These are phyloP conservation scores for Tetrapyrgos nigripes DNA, from an alignment of 1,284 basidiomycete species.

Conservation along the genomic window DNA sequence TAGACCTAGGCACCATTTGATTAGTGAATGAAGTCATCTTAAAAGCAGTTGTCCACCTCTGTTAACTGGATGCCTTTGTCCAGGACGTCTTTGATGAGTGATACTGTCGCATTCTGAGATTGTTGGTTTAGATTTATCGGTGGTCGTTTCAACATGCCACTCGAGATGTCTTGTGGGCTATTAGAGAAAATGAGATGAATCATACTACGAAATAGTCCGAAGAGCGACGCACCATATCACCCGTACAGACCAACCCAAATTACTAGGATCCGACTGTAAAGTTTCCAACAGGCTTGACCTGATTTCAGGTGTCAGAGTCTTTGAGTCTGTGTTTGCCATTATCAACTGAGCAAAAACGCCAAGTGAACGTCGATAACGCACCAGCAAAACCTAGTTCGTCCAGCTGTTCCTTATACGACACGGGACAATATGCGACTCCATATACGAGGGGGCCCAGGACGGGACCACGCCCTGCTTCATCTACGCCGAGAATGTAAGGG, in stretches of 20 bases:
- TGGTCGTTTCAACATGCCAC: slow-evolving; percentile 86
- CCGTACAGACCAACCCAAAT: slow-evolving; percentile 85
- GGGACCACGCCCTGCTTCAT: slow-evolving; percentile 96
- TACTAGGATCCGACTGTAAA: slow-evolving; percentile 68
- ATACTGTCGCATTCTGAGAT: slow-evolving; percentile 90
- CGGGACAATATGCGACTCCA: slow-evolving; percentile 92
- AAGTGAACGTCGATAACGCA: slow-evolving; percentile 31
- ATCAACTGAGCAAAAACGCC: not conserved
- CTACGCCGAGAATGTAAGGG: slow-evolving; percentile 92
- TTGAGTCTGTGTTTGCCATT: slow-evolving; percentile 73
- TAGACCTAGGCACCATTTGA: slow-evolving; percentile 70
- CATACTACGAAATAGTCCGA: not conserved
- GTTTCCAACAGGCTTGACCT: slow-evolving; percentile 67
- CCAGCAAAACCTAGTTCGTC: slow-evolving; percentile 91
- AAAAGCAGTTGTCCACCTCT: slow-evolving; percentile 55
- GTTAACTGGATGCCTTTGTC: slow-evolving; percentile 83
- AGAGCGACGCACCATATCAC: slow-evolving; percentile 65
- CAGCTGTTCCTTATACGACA: slow-evolving; percentile 76
- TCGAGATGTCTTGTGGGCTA: slow-evolving; percentile 91
- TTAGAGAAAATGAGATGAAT: slow-evolving; percentile 24
- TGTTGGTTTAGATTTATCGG: slow-evolving; percentile 93
- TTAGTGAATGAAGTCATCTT: not conserved
- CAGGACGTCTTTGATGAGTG: slow-evolving; percentile 86
- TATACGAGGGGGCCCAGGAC: slow-evolving; percentile 96
- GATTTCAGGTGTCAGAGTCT: slow-evolving; percentile 82